These are phyloP conservation scores for Xylariaceae sp. DNA, from an alignment of 2,329 filamentous ascomycete species.

Conservation along the genomic window DNA sequence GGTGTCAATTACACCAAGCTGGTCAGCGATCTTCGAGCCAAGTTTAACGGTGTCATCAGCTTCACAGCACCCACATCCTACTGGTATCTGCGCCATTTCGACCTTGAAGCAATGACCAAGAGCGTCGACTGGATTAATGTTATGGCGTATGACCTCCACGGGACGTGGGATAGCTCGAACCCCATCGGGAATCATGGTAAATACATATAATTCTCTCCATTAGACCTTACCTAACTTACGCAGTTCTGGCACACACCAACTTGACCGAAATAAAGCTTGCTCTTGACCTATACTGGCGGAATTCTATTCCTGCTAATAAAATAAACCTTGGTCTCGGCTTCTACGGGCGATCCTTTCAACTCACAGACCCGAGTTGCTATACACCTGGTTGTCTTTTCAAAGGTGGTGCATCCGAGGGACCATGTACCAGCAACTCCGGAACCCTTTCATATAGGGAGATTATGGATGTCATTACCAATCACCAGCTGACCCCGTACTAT, in stretches of 20 bases:
- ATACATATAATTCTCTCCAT: too few relatives aligned
- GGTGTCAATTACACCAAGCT: slow-evolving; percentile 29
- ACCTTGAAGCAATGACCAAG: slow-evolving; percentile 29
- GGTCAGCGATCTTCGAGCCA: slow-evolving; percentile 51
- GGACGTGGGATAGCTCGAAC: slow-evolving; percentile 46
- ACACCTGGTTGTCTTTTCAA: slow-evolving; percentile 28
- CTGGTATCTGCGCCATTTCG: slow-evolving; percentile 40
- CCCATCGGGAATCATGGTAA: slow-evolving; percentile 36
- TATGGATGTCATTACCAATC: slow-evolving; percentile 31
- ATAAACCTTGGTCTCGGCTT: slow-evolving; percentile 50
- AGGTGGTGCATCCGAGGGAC: slow-evolving; percentile 30
- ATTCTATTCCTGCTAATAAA: slow-evolving; percentile 47
- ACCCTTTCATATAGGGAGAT: slow-evolving; percentile 38
- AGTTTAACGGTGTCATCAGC: slow-evolving; percentile 13
- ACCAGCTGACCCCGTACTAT: slow-evolving; percentile 31
- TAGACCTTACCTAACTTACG: too few relatives aligned
- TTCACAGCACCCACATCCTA: slow-evolving; percentile 31
- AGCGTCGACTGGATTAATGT: slow-evolving; percentile 49
- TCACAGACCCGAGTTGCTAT: slow-evolving; percentile 33
- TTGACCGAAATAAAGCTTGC: slow-evolving; percentile 51
- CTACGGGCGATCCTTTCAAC: slow-evolving; percentile 31
- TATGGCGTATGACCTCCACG: slow-evolving; percentile 52
- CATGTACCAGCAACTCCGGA: slow-evolving; percentile 34
- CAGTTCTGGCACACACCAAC: slow-evolving; percentile 52
- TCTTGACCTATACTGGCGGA: slow-evolving; percentile 53